Evolutionary conservation across 345 rosid species (phyloP).

Genomic region (Cardamine occulta): DNA sequence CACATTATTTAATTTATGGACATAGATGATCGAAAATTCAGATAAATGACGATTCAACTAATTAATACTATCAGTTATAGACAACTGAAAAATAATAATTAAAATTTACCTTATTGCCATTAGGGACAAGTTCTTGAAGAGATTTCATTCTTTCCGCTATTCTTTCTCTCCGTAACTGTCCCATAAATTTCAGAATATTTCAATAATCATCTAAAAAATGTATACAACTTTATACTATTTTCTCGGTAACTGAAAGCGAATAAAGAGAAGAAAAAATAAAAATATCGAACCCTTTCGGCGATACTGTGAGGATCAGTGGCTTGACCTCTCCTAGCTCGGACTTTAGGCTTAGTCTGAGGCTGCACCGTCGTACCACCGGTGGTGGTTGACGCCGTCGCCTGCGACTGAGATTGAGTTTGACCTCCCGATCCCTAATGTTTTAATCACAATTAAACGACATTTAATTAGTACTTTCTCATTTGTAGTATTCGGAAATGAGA

Average conservation of each 20-base stretch:
- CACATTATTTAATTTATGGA: not conserved
- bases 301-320: conserved; percentile 99
- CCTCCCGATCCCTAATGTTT: conserved; percentile 44
- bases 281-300: conserved; percentile 75
- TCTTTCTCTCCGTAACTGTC: conserved; percentile 94
- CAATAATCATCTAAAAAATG: not conserved
- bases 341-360: conserved; percentile 69
- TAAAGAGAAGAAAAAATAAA: not conserved
- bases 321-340: conserved; percentile 96
- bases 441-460: not conserved
- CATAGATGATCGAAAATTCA: not conserved
- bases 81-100: not conserved
- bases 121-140: conserved; percentile 95
- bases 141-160: conserved; percentile 98
- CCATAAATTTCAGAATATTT: conserved; percentile 10
- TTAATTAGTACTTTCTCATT: not conserved
- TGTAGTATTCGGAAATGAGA: not conserved
- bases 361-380: conserved; percentile 46
- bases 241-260: conserved; percentile 29
- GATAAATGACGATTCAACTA: not conserved
- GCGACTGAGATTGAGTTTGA: conserved; percentile 48
- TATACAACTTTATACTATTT: conserved; percentile 4
- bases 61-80: not conserved
- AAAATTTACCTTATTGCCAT: conserved; percentile 82
- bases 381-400: conserved; percentile 50